These are phyloP conservation scores for Clonostachys rosea DNA, from an alignment of 2,329 filamentous ascomycete species.

Conservation along the genomic window DNA sequence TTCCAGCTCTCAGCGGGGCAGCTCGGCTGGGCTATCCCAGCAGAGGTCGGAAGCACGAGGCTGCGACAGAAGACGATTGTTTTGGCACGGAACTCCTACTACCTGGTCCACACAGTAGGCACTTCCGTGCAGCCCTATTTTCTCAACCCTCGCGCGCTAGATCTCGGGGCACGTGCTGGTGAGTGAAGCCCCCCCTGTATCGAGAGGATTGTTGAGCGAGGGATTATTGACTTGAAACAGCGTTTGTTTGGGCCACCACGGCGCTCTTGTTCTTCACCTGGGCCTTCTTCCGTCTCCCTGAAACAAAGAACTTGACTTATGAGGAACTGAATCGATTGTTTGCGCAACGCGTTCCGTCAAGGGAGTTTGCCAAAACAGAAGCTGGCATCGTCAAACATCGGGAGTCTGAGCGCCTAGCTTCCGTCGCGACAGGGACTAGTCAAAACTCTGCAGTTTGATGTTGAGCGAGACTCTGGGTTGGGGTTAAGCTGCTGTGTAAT, in stretches of 20 bases:
- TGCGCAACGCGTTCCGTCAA: conserved; percentile 7
- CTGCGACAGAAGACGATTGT: conserved; percentile 24
- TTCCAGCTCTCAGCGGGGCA: conserved; percentile 18
- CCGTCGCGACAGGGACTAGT: no score
- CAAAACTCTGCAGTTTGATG: no score
- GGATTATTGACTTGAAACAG: conserved; percentile 27
- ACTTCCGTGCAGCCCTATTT: conserved; percentile 19
- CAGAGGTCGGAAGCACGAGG: conserved; percentile 21
- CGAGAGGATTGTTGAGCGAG: background rate
- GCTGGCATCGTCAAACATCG: no score
- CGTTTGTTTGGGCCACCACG: conserved; percentile 9
- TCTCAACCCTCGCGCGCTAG: conserved; percentile 28
- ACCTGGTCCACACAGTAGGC: conserved; percentile 20
- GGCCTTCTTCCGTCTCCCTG: conserved; percentile 13
- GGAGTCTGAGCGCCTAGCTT: no score
- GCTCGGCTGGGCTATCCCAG: conserved; percentile 13
- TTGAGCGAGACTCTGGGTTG: no score
- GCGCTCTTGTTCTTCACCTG: conserved; percentile 8
- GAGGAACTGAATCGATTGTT: conserved; percentile 15
- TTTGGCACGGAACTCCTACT: conserved; percentile 14
- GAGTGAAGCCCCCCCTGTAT: background rate
- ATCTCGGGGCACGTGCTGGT: conserved; percentile 16
- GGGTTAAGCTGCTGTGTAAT: no score
- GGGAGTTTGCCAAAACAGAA: conserved; percentile 2
- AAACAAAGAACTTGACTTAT: conserved; percentile 12